A percentile compares a stretch with the other conserved stretches of the same genome.
Evolutionary conservation across 345 rosid species (phyloP).

Genomic region (Populus nigra): DNA sequence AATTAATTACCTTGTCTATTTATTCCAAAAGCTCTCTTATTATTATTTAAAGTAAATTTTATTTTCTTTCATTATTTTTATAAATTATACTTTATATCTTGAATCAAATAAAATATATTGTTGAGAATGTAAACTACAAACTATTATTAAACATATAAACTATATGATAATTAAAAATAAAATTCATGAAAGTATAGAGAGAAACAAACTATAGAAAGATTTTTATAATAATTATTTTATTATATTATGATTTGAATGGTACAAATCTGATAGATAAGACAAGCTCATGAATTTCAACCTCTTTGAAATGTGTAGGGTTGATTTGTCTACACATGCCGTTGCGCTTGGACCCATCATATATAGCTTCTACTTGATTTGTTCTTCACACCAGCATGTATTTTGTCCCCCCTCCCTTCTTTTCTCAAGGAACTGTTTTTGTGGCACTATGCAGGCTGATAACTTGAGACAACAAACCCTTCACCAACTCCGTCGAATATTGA

Average conservation of each 20-base stretch:
- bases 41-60: too few relatives aligned
- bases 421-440: neutral
- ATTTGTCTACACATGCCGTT: conserved; percentile 17
- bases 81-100: too few relatives aligned
- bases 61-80: too few relatives aligned
- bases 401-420: neutral
- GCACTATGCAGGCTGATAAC: conserved; percentile 66
- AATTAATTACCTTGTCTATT: neutral
- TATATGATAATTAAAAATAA: too few relatives aligned
- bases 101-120: too few relatives aligned
- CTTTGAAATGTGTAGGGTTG: conserved; percentile 20
- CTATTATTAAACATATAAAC: too few relatives aligned
- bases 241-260: conserved; percentile 34
- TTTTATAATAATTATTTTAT: too few relatives aligned
- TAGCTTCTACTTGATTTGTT: neutral
- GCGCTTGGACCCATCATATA: conserved; percentile 25
- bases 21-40: too few relatives aligned
- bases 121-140: too few relatives aligned
- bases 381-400: neutral
- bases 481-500: conserved; percentile 70
- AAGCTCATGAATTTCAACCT: conserved; percentile 25
- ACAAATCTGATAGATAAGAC: conserved; percentile 29
- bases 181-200: too few relatives aligned
- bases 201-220: too few relatives aligned
- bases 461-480: conserved; percentile 93